Base-by-base conservation (phyloP, 1,139 yeast species). In the Pichia kudriavzevii region DNA sequence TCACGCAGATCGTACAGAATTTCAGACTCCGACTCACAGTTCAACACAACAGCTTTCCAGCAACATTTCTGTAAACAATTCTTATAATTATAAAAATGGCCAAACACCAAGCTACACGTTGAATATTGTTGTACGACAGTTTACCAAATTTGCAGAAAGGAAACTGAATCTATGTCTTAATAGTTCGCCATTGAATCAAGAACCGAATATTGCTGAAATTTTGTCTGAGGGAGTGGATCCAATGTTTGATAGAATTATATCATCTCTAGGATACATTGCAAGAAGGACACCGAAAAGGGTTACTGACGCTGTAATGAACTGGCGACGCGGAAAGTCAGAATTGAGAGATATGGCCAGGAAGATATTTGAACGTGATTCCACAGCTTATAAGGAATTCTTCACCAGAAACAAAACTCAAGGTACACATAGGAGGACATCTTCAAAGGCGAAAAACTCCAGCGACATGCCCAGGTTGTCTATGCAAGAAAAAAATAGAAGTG, bases 231-330 rank as follows among this genome's bases (percentile, higher is more conserved):
- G 96, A 0, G 78, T 75, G 0, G 98, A 91, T 53, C 78, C 81
- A 0, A 75, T 72, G 20, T 88, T 91, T 54, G 98, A 91, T 58
- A 76, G 81, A 49, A 81, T 87, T 37, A 75, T 93, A 19, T 75
- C 76, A 9, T 80, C 95, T 0, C 64, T 91, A 42, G 98, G 98
- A 2, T 85, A 83, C 54, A 83, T 91, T 26, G 94, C 98, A 1
- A 69, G 87, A 39, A 69, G 80, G 24, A 84, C 87, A 48, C 97
- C 97, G 1, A 88, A 87, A 51, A 95, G 96, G 0, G 96, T 93
- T 4, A 88, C 93, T 30, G 98, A 93, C 56, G 84, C 95, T 16
- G 95, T 91, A 40, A 88, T 93, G 97, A 88, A 83, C 53, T 91
- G 99, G 99, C 69, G 98, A 41, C 85, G 88, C 56, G 75, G 93